Conservation (phyloP, 768 basidiomycete genomes). For the Suillus alpinus region DNA sequence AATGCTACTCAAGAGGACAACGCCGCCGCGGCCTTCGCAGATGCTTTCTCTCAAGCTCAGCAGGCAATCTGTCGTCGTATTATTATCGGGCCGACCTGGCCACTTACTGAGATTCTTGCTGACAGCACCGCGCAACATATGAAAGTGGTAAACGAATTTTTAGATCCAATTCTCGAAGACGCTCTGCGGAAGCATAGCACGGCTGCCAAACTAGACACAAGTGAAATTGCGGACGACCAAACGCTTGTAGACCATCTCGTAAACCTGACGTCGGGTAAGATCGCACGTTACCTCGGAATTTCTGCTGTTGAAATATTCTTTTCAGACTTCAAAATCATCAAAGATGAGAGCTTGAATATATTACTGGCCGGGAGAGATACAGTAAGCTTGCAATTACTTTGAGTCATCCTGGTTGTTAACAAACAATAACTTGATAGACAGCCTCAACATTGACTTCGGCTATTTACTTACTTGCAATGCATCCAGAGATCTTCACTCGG, state of each 20-base stretch:
- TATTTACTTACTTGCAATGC: conserved; percentile 45
- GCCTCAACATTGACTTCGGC: conserved; percentile 42
- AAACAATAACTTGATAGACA: conserved; percentile 28
- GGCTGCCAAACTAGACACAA: conserved; percentile 6
- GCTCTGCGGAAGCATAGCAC: conserved; percentile 28
- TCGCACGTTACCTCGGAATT: background rate
- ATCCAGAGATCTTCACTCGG: conserved; percentile 37
- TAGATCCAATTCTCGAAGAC: conserved; percentile 37
- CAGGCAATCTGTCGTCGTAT: conserved; percentile 24
- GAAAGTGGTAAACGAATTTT: conserved; percentile 35
- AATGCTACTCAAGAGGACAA: conserved; percentile 10
- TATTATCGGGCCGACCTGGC: conserved; percentile 35
- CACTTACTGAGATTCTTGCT: conserved; percentile 34
- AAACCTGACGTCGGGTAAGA: conserved; percentile 36
- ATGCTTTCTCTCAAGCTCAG: conserved; percentile 34
- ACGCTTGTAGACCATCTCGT: conserved; percentile 42
- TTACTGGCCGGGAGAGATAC: conserved; percentile 45
- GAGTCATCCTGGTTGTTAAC: background rate
- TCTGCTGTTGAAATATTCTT: background rate
- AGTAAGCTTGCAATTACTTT: conserved; percentile 17
- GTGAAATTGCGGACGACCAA: conserved; percentile 27
- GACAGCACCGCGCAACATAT: conserved; percentile 34
- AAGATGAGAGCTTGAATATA: conserved; percentile 42
- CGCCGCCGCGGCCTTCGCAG: conserved; percentile 25
- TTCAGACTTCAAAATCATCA: conserved; percentile 31